Percentiles rank a stretch among this genome's conserved stretches.
These are phyloP conservation scores for Fusarium sp. DNA, from an alignment of 2,329 filamentous ascomycete genomes.

Conservation along the genomic window DNA sequence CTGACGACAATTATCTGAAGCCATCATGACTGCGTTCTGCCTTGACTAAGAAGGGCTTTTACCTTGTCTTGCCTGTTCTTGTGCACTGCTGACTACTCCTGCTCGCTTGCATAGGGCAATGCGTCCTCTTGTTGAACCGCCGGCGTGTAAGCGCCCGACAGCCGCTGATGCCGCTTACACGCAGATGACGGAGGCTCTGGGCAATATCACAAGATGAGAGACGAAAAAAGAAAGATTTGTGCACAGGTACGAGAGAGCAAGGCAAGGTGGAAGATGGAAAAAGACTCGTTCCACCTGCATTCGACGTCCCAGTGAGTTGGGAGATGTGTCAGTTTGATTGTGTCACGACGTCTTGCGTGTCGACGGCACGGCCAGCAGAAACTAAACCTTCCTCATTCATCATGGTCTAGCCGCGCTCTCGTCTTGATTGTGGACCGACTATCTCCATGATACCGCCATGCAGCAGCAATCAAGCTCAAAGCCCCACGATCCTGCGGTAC, in stretches of 20 bases:
- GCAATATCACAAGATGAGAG: neutral
- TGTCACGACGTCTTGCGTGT: neutral
- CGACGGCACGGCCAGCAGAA: conserved; percentile 1
- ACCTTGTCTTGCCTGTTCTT: neutral
- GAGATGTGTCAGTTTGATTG: conserved; percentile 1
- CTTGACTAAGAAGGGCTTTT: neutral
- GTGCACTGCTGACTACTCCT: neutral
- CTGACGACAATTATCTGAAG: conserved; percentile 3
- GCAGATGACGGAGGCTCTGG: neutral
- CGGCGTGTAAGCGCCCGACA: neutral
- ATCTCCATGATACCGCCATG: conserved; percentile 13
- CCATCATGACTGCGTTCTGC: conserved; percentile 4
- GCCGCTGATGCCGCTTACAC: conserved; percentile 2
- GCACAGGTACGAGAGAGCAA: neutral
- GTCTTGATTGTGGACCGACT: conserved; percentile 21
- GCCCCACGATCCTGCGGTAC: conserved; percentile 12
- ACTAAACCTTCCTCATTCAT: conserved; percentile 23
- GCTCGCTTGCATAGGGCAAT: neutral
- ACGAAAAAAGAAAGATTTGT: neutral
- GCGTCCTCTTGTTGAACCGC: neutral
- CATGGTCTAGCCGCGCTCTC: conserved; percentile 12
- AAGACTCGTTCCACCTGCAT: neutral
- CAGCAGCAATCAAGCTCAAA: conserved; percentile 15
- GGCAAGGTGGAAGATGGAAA: neutral
- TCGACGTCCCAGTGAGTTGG: neutral